A percentile compares a stretch with the other conserved stretches of the same genome.
Evolutionary conservation across 1,284 basidiomycete genomes (phyloP).

Genomic region (Hemileia vastatrix): DNA sequence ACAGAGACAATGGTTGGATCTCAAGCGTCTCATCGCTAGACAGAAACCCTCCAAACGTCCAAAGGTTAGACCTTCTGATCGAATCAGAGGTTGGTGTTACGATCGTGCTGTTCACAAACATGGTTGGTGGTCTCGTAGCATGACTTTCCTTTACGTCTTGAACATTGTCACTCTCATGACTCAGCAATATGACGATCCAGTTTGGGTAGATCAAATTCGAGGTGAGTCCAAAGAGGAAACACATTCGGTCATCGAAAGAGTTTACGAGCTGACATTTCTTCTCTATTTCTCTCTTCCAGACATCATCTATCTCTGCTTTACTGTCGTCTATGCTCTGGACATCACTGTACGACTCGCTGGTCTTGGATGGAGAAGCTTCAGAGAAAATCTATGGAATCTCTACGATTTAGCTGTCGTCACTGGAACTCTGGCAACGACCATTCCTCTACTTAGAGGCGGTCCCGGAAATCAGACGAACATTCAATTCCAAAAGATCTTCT

Average conservation of each 20-base stretch:
- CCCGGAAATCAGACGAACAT: conserved; percentile 35
- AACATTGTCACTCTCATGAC: conserved; percentile 83
- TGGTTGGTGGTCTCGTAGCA: conserved; percentile 79
- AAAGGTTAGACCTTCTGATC: conserved; percentile 52
- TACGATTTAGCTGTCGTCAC: conserved; percentile 75
- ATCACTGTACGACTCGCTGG: conserved; percentile 69
- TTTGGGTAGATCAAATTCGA: conserved; percentile 55
- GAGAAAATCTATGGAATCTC: conserved; percentile 69
- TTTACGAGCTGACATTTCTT: too few relatives aligned
- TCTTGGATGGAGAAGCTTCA: conserved; percentile 72
- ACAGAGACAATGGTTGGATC: conserved; percentile 88
- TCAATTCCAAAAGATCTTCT: conserved; percentile 85
- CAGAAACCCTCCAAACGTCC: conserved; percentile 78
- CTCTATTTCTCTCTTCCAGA: too few relatives aligned
- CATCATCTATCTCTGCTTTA: conserved; percentile 65
- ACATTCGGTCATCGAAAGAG: neutral
- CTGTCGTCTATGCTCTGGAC: conserved; percentile 66
- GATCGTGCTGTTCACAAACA: conserved; percentile 80
- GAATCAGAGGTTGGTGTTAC: conserved; percentile 74
- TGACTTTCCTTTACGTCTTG: conserved; percentile 69
- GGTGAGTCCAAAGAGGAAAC: conserved; percentile 49
- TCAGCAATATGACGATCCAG: conserved; percentile 59
- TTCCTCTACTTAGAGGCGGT: conserved; percentile 57
- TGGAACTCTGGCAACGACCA: conserved; percentile 73
- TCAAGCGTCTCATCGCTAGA: conserved; percentile 75